Evolutionary conservation across 257 asterid species (phyloP).

Genomic region (Henckelia pumila): DNA sequence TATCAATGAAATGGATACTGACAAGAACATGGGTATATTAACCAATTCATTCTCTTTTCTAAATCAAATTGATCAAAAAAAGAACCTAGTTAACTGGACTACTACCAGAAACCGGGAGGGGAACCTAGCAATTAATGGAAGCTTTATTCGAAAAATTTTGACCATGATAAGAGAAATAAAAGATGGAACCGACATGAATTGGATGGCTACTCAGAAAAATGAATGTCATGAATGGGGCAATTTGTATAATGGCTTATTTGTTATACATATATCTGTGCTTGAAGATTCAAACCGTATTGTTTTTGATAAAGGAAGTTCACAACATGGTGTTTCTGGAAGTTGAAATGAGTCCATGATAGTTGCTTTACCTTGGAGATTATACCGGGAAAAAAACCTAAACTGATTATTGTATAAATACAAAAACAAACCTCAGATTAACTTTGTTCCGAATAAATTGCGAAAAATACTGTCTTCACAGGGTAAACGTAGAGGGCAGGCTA

Average conservation of each 20-base stretch:
- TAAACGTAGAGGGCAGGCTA: not conserved
- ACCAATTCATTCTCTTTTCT: not conserved
- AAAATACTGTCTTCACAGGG: not conserved
- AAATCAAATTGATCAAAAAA: not conserved
- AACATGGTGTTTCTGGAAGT: not conserved
- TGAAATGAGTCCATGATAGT: not conserved
- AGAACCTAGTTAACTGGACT: not conserved
- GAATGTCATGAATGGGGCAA: not conserved
- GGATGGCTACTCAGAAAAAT: not conserved
- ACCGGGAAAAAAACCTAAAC: not conserved
- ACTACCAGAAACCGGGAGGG: not conserved
- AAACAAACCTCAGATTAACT: not conserved
- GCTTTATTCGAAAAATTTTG: not conserved
- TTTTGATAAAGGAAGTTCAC: not conserved
- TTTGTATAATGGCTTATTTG: too few relatives aligned
- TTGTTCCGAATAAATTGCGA: not conserved
- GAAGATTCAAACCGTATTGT: not conserved
- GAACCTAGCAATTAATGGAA: not conserved
- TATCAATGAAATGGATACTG: not conserved
- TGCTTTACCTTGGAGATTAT: not conserved
- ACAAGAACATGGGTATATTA: not conserved
- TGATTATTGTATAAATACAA: not conserved
- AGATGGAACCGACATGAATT: not conserved
- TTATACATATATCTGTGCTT: not conserved
- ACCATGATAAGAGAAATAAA: not conserved